These are phyloP conservation scores for Phytopythium helicoides DNA, from an alignment of 352 stramenopile genomes.

Conservation along the genomic window DNA sequence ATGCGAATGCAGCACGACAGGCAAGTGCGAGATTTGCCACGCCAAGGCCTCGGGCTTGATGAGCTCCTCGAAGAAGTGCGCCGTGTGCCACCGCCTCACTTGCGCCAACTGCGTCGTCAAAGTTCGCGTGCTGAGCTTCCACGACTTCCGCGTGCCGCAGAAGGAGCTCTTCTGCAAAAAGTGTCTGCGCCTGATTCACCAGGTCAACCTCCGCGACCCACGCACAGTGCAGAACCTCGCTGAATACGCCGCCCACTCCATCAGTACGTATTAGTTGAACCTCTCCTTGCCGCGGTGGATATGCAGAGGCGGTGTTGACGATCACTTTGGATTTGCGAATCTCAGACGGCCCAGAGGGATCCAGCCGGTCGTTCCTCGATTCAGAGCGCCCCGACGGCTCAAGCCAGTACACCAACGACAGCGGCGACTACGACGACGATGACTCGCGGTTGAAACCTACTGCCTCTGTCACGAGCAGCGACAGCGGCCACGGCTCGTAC, in stretches of 20 bases:
- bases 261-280: conserved; percentile 16
- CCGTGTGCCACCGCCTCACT: conserved; percentile 59
- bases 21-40: conserved; percentile 62
- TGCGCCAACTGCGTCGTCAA: conserved; percentile 64
- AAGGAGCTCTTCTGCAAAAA: conserved; percentile 68
- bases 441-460: conserved; percentile 6
- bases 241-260: conserved; percentile 33
- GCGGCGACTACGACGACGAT: conserved; percentile 14
- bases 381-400: conserved; percentile 19
- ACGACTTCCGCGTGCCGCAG: conserved; percentile 53
- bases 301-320: conserved; percentile 3
- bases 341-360: conserved; percentile 14
- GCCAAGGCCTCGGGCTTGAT: conserved; percentile 57
- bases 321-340: not conserved
- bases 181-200: conserved; percentile 57
- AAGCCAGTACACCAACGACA: conserved; percentile 31
- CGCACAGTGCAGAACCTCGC: conserved; percentile 38
- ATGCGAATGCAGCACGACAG: conserved; percentile 18
- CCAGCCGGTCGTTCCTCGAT: conserved; percentile 13
- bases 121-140: conserved; percentile 54
- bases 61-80: conserved; percentile 55
- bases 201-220: conserved; percentile 58
- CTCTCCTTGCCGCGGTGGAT: too few species aligned
- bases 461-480: conserved; percentile 18
- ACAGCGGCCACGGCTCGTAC: conserved; percentile 17